Percentiles rank a stretch among this genome's conserved stretches.
These are phyloP conservation scores for Candida koratica DNA, from an alignment of 805 yeast species.

Conservation along the genomic window DNA sequence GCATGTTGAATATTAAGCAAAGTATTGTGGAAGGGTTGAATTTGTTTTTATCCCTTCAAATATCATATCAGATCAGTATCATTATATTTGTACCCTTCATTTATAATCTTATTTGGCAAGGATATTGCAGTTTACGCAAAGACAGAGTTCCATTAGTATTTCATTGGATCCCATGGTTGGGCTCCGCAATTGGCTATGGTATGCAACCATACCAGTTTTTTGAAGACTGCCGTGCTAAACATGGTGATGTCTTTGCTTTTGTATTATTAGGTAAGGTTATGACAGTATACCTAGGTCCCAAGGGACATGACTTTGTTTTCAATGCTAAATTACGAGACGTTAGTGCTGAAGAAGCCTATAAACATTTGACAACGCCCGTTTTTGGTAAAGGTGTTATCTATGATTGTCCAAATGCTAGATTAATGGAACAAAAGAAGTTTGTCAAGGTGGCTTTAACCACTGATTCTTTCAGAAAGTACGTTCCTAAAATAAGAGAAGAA, in stretches of 20 bases:
- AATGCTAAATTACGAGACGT: slow-evolving; percentile 88
- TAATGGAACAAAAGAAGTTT: slow-evolving; percentile 98
- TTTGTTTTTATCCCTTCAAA: slow-evolving; percentile 18
- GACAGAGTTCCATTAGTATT: slow-evolving; percentile 89
- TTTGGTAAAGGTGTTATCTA: slow-evolving; percentile 97
- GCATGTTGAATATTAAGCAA: slow-evolving; percentile 3
- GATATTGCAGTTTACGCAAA: slow-evolving; percentile 62
- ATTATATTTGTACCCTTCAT: slow-evolving; percentile 53
- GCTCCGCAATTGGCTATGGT: slow-evolving; percentile 86
- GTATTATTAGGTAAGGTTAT: slow-evolving; percentile 82
- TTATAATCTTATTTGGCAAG: slow-evolving; percentile 63
- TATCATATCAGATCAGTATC: slow-evolving; percentile 28
- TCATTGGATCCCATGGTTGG: slow-evolving; percentile 94
- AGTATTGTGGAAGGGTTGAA: background rate
- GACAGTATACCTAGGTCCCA: slow-evolving; percentile 96
- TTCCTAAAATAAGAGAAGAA: slow-evolving; percentile 84
- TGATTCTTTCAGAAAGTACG: slow-evolving; percentile 79
- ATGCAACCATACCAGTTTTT: slow-evolving; percentile 92
- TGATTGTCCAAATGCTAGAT: slow-evolving; percentile 88
- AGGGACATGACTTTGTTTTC: slow-evolving; percentile 94
- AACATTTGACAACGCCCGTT: slow-evolving; percentile 97
- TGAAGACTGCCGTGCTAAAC: slow-evolving; percentile 66
- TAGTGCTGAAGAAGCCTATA: slow-evolving; percentile 93
- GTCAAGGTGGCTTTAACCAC: slow-evolving; percentile 85
- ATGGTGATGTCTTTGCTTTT: slow-evolving; percentile 93